phyloP scores from a whole-genome alignment of 2,329 filamentous ascomycete genomes.

The Dactylellina leptospora region DNA sequence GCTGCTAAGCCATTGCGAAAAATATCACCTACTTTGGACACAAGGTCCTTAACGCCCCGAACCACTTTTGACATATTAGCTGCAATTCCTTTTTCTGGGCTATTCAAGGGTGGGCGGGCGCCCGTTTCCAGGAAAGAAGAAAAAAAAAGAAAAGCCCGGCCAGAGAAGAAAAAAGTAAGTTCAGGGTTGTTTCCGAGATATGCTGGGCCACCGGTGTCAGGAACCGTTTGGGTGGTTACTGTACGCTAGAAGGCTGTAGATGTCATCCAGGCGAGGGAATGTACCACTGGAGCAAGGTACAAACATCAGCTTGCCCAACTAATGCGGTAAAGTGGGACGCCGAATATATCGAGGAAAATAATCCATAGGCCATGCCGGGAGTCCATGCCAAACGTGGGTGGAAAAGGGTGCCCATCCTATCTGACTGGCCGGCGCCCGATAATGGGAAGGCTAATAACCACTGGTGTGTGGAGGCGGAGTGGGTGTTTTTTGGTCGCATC shows the following conservation, averaged over 20 bases:
- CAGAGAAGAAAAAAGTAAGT: constrained; percentile 13
- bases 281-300: constrained; percentile 49
- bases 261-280: constrained; percentile 38
- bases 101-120: constrained; percentile 33
- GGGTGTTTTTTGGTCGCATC: constrained; percentile 42
- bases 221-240: constrained; percentile 30
- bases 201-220: constrained; percentile 48
- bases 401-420: constrained; percentile 38
- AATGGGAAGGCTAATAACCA: constrained; percentile 46
- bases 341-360: constrained; percentile 50
- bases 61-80: constrained; percentile 45
- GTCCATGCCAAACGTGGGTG: constrained; percentile 52
- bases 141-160: neutral
- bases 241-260: constrained; percentile 21
- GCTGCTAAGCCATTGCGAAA: constrained; percentile 48
- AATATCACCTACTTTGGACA: constrained; percentile 46
- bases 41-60: constrained; percentile 47
- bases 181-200: constrained; percentile 48
- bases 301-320: constrained; percentile 49
- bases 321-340: constrained; percentile 52
- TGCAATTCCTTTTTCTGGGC: constrained; percentile 39
- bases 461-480: constrained; percentile 49
- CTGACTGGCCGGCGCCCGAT: constrained; percentile 48
- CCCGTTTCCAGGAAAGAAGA: constrained; percentile 11
- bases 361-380: constrained; percentile 51